Base-by-base conservation (phyloP, 1,284 basidiomycete genomes). In the Boletus albobrunnescens region DNA sequence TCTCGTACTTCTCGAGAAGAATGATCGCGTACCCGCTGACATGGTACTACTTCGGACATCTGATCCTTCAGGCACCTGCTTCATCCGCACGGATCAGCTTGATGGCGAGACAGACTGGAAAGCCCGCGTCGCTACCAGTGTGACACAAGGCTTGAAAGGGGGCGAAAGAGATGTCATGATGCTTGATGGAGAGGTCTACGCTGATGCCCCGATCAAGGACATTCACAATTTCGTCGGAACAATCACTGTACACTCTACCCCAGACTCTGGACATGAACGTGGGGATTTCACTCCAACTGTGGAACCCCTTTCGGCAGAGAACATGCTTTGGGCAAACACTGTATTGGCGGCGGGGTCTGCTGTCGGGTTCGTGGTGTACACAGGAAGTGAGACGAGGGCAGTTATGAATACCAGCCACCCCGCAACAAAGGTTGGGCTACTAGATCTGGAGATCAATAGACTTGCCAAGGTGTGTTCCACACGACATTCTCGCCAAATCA, bases 31-130 rank as follows among this genome's bases (percentile, higher is more conserved):
- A 1, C 96, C 96, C 0, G 91, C 96, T 2, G 96, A 99, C 60
- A 79, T 98, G 67, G 81, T 98, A 1, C 75, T 99, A 14, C 74
- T 99, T 8, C 82, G 86, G 30, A 98, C 95, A 0, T 88, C 84
- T 2, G 94, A 94, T 54, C 68, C 78, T 4, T 82, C 86, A 27
- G 96, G 96, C 2, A 94, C 94, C 1, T 98, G 95, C 65, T 99
- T 99, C 67, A 90, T 99, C 44, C 78, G 95, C 6, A 99, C 96
- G 0, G 96, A 99, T 68, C 96, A 99, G 64, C 77, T 99, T 10
- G 96, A 99, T 58, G 96, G 96, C 36, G 96, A 99, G 70, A 99
- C 96, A 1, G 96, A 99, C 60, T 99, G 96, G 96, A 99, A 99
- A 67, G 73, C 98, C 41, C 83, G 91, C 10, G 85, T 97, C 1